Evolutionary conservation across 176 grass and related monocot species (phyloP).

Genomic region (Carex scoparia): DNA sequence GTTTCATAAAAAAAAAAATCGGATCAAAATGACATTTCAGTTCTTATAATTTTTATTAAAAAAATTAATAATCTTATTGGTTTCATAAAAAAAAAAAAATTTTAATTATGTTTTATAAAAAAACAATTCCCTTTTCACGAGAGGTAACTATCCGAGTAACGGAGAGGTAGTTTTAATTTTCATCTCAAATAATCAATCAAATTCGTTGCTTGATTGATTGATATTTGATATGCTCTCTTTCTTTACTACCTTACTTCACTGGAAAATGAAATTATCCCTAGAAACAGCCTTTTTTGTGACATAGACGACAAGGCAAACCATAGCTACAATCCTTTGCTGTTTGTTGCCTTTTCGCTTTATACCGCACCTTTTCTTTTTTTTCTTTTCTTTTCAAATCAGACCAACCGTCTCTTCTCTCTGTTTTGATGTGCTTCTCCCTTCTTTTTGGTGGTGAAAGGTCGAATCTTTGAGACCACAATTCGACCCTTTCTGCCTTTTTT

Average conservation of each 20-base stretch:
- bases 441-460: slow-evolving; percentile 1
- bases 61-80: too few species aligned
- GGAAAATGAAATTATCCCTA: slow-evolving; percentile 13
- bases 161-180: background rate
- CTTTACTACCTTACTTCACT: background rate
- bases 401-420: slow-evolving; percentile 3
- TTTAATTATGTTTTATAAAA: too few species aligned
- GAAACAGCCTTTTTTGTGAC: background rate
- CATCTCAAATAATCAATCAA: background rate
- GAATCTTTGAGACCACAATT: slow-evolving; percentile 11
- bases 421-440: background rate
- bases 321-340: slow-evolving; percentile 12
- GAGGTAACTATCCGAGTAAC: background rate
- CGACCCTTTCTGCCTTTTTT: background rate
- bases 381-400: slow-evolving; percentile 12
- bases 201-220: background rate
- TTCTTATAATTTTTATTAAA: too few species aligned
- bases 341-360: slow-evolving; percentile 2
- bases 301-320: slow-evolving; percentile 18
- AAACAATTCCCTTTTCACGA: background rate
- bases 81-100: too few species aligned
- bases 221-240: background rate
- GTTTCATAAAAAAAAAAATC: too few species aligned
- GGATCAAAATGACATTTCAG: too few species aligned
- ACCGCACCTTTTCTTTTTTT: background rate